These are phyloP conservation scores for Xylaria multiplex DNA, from an alignment of 2,329 filamentous ascomycete species.

Conservation along the genomic window DNA sequence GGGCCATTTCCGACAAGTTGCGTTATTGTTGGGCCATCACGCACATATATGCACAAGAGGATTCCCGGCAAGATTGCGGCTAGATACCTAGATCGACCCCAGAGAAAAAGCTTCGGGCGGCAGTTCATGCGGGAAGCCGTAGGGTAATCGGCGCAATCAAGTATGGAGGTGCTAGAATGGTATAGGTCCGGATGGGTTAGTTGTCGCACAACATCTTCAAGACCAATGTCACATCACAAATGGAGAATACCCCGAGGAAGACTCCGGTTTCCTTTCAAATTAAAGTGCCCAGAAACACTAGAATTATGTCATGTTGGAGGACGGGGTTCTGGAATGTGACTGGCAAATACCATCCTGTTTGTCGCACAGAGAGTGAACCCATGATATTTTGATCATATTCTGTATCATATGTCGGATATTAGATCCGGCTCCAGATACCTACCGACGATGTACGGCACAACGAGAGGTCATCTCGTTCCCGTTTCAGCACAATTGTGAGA, in stretches of 20 bases:
- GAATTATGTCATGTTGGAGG: not conserved
- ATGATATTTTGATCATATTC: conserved; percentile 6
- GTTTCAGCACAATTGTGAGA: conserved; percentile 11
- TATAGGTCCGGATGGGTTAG: not conserved
- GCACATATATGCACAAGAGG: conserved; percentile 11
- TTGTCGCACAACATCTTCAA: not conserved
- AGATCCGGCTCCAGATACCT: not conserved
- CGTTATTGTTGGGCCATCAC: conserved; percentile 5
- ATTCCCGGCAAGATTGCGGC: conserved; percentile 5
- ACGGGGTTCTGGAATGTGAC: not conserved
- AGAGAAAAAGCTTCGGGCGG: not conserved
- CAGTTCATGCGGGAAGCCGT: conserved; percentile 26
- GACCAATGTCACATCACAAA: conserved; percentile 1
- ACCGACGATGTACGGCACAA: not conserved
- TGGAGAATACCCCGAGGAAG: not conserved
- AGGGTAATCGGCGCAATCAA: conserved; percentile 1
- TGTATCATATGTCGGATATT: not conserved
- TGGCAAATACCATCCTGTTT: not conserved
- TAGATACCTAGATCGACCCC: not conserved
- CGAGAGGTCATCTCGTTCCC: conserved; percentile 18
- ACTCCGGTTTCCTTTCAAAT: conserved; percentile 1
- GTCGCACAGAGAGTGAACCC: not conserved
- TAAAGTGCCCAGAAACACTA: not conserved
- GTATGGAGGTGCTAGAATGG: conserved; percentile 1
- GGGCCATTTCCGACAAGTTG: not conserved